These are phyloP conservation scores for Henckelia pumila DNA, from an alignment of 257 asterid species.

Conservation along the genomic window DNA sequence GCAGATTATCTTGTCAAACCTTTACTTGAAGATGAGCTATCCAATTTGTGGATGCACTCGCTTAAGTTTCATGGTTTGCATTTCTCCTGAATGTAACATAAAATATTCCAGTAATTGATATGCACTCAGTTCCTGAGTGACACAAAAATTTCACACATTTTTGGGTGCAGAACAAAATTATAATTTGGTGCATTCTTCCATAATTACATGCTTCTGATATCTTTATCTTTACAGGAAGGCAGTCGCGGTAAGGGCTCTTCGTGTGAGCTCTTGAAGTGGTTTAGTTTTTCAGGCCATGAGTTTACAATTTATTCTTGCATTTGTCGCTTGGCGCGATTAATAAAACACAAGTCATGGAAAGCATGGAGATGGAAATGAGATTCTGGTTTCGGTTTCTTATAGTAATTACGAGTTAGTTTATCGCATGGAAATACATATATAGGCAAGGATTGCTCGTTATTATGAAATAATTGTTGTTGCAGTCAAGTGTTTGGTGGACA, in stretches of 20 bases:
- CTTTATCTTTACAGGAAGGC: not conserved
- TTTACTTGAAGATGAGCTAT: conserved; percentile 36
- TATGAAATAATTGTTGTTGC: not conserved
- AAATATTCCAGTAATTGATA: not conserved
- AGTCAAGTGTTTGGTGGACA: too few species aligned
- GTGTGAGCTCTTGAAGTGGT: not conserved
- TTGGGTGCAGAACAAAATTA: too few species aligned
- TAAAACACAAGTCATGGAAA: not conserved
- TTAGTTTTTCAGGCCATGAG: not conserved
- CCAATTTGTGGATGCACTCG: conserved; percentile 37
- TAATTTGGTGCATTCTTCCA: too few species aligned
- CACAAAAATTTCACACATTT: too few species aligned
- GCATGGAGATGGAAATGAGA: not conserved
- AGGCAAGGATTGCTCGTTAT: not conserved
- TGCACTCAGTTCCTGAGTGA: not conserved
- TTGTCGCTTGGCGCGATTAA: not conserved
- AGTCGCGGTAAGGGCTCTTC: not conserved
- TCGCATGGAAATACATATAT: not conserved
- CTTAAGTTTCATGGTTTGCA: conserved; percentile 13
- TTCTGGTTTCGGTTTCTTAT: not conserved
- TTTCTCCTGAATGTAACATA: not conserved
- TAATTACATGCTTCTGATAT: not conserved
- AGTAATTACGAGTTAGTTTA: not conserved
- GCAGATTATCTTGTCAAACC: conserved; percentile 75
- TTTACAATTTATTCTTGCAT: not conserved